Evolutionary conservation across 441 rosid genomes (phyloP).

Genomic region (Populus trichocarpa): DNA sequence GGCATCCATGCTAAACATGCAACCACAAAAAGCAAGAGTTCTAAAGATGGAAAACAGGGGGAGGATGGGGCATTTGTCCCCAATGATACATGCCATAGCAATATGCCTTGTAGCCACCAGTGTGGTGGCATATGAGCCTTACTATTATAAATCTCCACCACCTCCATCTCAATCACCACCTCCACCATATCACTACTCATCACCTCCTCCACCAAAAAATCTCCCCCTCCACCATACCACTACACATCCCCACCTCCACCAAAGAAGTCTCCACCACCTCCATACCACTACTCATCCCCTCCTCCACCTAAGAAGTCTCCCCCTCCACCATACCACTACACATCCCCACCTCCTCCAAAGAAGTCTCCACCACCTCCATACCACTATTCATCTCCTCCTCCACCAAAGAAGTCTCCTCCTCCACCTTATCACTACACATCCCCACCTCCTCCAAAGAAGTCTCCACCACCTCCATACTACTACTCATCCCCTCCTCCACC

Average conservation of each 20-base stretch:
- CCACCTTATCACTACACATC: too few species aligned
- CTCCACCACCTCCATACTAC: accelerated
- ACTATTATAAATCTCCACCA: neutral
- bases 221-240: accelerated
- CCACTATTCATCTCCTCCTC: too few species aligned
- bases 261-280: accelerated
- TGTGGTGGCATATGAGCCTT: neutral
- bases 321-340: accelerated
- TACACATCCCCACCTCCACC: too few species aligned
- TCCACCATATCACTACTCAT: too few species aligned
- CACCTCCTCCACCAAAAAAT: too few species aligned
- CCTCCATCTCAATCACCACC: neutral
- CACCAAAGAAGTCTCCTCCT: accelerated
- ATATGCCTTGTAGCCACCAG: neutral
- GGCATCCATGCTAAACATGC: neutral
- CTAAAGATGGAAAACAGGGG: neutral
- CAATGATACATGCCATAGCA: neutral
- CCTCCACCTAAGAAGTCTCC: too few species aligned
- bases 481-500: too few species aligned
- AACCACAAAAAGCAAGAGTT: neutral
- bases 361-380: accelerated
- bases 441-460: too few species aligned
- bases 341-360: too few species aligned
- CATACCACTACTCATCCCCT: accelerated
- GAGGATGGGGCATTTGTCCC: neutral